These are phyloP conservation scores for Marvania coccoides DNA, from an alignment of 139 green algal species.

Conservation along the genomic window DNA sequence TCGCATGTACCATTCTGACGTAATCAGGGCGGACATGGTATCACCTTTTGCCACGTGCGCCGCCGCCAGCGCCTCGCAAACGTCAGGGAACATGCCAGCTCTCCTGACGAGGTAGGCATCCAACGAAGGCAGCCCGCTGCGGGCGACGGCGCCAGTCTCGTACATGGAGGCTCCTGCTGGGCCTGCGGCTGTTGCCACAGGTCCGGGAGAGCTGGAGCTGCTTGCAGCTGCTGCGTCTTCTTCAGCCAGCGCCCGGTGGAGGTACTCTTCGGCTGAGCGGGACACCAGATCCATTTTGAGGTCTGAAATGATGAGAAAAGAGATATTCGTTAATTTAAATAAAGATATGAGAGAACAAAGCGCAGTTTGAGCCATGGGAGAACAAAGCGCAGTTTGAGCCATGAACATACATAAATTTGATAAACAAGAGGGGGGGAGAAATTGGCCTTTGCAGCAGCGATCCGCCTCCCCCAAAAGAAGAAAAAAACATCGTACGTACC, in stretches of 20 bases:
- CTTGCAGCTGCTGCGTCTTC: constrained; percentile 41
- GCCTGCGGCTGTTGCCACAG: constrained; percentile 38
- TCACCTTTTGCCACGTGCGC: constrained; percentile 50
- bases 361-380: no score
- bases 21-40: constrained; percentile 54
- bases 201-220: neutral
- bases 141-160: constrained; percentile 25
- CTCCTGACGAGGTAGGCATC: constrained; percentile 56
- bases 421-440: no score
- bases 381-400: no score
- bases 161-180: constrained; percentile 41
- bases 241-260: constrained; percentile 64
- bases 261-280: constrained; percentile 58
- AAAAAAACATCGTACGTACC: no score
- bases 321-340: no score
- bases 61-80: constrained; percentile 52
- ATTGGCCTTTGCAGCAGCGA: no score
- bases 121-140: constrained; percentile 29
- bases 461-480: no score
- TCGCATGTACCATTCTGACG: constrained; percentile 80
- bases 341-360: no score
- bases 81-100: constrained; percentile 67
- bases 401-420: no score
- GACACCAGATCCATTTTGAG: constrained; percentile 46
- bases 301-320: no score